A percentile compares a stretch with the other conserved stretches of the same genome.
Conservation (phyloP, 139 green algal genomes). For the Chlorella ohadii region DNA sequence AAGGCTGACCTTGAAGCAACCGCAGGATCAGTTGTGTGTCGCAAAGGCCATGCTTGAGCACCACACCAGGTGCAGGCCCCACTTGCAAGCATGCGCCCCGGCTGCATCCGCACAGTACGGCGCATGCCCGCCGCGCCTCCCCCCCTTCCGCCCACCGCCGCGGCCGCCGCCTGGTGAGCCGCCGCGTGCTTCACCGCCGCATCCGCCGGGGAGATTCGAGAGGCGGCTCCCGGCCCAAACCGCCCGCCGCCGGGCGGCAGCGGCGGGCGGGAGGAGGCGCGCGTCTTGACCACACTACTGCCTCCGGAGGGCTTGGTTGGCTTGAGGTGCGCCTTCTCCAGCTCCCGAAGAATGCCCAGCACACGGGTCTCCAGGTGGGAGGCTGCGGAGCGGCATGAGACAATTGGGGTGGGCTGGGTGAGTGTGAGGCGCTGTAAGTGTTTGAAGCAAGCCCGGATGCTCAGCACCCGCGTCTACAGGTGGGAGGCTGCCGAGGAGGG, state of each 20-base stretch:
- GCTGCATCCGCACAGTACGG: no score
- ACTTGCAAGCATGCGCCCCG: no score
- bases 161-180: background rate
- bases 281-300: background rate
- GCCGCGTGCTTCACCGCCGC: background rate
- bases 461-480: no score
- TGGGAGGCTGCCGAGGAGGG: no score
- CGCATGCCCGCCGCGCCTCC: no score
- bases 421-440: no score
- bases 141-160: background rate
- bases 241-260: background rate
- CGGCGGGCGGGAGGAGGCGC: conserved; percentile 11
- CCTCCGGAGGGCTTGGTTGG: background rate
- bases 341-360: conserved; percentile 82
- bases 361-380: conserved; percentile 90
- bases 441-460: no score
- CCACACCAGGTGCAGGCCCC: no score
- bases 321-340: conserved; percentile 52
- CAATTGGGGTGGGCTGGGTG: no score
- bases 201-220: conserved; percentile 2
- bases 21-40: no score
- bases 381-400: conserved; percentile 57
- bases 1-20: no score
- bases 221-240: background rate
- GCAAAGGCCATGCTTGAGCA: no score